phyloP scores from a whole-genome alignment of 768 basidiomycete genomes.

The Boletus rufocinnamomeus region DNA sequence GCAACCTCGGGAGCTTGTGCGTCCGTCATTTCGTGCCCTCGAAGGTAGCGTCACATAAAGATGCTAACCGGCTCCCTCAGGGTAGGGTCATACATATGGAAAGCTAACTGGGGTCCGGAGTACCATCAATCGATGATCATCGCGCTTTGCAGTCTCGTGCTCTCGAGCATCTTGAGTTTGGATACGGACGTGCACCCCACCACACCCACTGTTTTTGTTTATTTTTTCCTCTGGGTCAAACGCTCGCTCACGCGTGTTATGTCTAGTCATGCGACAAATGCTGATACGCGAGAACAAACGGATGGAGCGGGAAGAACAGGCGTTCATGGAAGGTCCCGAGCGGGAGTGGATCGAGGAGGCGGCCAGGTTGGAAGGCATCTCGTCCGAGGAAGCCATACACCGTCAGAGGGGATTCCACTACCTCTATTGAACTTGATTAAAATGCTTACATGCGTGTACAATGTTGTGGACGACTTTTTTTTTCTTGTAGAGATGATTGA shows the following conservation, averaged over 20 bases:
- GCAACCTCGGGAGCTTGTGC: slow-evolving; percentile 60
- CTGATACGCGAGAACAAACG: slow-evolving; percentile 52
- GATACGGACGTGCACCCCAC: slow-evolving; percentile 25
- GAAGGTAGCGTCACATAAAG: neutral
- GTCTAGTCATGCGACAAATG: slow-evolving; percentile 43
- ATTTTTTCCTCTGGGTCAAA: neutral
- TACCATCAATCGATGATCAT: slow-evolving; percentile 68
- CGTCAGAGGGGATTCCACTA: slow-evolving; percentile 60
- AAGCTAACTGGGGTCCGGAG: slow-evolving; percentile 48
- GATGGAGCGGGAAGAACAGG: slow-evolving; percentile 51
- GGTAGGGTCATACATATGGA: slow-evolving; percentile 64
- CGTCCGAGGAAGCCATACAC: slow-evolving; percentile 59
- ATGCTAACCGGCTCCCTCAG: slow-evolving; percentile 31
- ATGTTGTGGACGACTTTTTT: neutral
- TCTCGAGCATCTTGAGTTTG: slow-evolving; percentile 36
- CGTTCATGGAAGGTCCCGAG: slow-evolving; percentile 43
- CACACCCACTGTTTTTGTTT: neutral
- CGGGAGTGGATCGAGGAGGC: slow-evolving; percentile 56
- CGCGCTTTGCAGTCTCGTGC: slow-evolving; percentile 36
- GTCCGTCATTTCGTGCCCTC: slow-evolving; percentile 17
- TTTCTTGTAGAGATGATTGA: neutral
- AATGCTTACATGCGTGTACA: no score
- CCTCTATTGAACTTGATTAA: slow-evolving; percentile 39
- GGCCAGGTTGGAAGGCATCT: slow-evolving; percentile 58
- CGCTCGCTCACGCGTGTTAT: neutral